Evolutionary conservation across 768 basidiomycete species (phyloP), one percentile per base, ranked within the genome.

Genomic region (Lenzites betulinus): DNA sequence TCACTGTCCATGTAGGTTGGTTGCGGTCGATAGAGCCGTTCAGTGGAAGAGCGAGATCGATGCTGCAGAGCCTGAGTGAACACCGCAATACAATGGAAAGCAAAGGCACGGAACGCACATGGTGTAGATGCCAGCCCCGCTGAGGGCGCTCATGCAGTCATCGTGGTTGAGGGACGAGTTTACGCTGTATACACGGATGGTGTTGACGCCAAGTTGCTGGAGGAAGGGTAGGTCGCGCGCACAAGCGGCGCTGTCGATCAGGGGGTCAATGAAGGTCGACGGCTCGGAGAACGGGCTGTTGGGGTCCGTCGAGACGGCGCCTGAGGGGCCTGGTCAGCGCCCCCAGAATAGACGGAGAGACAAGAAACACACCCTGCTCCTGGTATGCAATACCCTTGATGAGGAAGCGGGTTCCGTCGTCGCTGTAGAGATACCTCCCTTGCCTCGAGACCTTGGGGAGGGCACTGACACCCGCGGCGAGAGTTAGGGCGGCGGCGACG

Each of bases 301-400:
- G 1, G 76, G 66, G 59, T 79, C 77, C 38, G 70, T 73, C 44
- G 83, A 71, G 38, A 74, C 67, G 36, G 58, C 63, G 60, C 79
- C 80, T 80, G 57, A 7, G 56, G 22, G 62, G 39, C 13, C 9
- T 7, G 44, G 13, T 15, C 23, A 38, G 13, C 7, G n/a, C 51
- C 56, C 39, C 30, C 4, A 18, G 46, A 25, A 16, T 57, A 28
- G n/a, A 35, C 22, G 2, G 39, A 23, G 43, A 39, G 9, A 23
- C 8, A 9, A n/a, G 16, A 25, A 3, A 60, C 73, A 51, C 58
- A 85, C 94, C 93, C 75, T 93, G 90, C 61, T 83, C 79, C 71
- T 93, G 92, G 74, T 94, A 94, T 12, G 90, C 90, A 56, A 93
- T 75, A 54, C 92, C 92, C 74, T 92, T 93, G 76, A 97, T 89